phyloP scores from a whole-genome alignment of 768 basidiomycete genomes.

The Dendrothele bispora region DNA sequence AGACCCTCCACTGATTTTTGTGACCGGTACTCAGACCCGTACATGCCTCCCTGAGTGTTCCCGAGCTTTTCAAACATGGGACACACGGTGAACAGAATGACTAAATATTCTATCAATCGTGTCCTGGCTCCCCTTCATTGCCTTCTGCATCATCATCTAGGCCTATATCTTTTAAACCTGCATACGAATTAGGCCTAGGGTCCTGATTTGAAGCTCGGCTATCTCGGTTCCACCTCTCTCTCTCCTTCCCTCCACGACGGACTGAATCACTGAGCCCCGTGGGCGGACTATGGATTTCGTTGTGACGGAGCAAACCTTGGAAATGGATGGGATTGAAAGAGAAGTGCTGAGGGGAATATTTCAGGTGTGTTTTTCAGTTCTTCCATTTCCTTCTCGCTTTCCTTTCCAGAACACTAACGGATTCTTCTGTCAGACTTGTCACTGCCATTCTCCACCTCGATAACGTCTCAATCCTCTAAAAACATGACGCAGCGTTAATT shows the following conservation, averaged over 20 bases:
- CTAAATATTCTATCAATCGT: conserved; percentile 98
- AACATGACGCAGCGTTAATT: conserved; percentile 79
- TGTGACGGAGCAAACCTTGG: conserved; percentile 89
- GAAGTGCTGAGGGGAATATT: conserved; percentile 99
- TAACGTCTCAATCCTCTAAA: conserved; percentile 87
- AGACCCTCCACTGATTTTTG: too few relatives aligned
- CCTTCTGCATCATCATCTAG: conserved; percentile 39
- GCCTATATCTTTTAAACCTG: conserved; percentile 87
- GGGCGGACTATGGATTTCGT: conserved; percentile 97
- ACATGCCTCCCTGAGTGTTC: conserved; percentile 98
- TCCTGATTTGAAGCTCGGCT: conserved; percentile 84
- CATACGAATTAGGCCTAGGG: conserved; percentile 92
- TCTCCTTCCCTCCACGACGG: too few relatives aligned
- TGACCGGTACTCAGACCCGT: conserved; percentile 97
- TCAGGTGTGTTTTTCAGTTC: too few relatives aligned
- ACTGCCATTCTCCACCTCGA: conserved; percentile 94
- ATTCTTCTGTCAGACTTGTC: too few relatives aligned
- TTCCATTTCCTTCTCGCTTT: too few relatives aligned
- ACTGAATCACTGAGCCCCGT: conserved; percentile 80
- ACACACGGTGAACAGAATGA: conserved; percentile 99
- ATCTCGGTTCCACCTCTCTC: conserved; percentile 84
- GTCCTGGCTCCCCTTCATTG: conserved; percentile 95
- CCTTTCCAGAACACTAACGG: too few relatives aligned
- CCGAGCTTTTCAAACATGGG: conserved; percentile 93
- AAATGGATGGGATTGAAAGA: conserved; percentile 95